Evolutionary conservation across 768 basidiomycete genomes (phyloP), one percentile per base, ranked within the genome.

Genomic region (Auricularia auricula-judae): DNA sequence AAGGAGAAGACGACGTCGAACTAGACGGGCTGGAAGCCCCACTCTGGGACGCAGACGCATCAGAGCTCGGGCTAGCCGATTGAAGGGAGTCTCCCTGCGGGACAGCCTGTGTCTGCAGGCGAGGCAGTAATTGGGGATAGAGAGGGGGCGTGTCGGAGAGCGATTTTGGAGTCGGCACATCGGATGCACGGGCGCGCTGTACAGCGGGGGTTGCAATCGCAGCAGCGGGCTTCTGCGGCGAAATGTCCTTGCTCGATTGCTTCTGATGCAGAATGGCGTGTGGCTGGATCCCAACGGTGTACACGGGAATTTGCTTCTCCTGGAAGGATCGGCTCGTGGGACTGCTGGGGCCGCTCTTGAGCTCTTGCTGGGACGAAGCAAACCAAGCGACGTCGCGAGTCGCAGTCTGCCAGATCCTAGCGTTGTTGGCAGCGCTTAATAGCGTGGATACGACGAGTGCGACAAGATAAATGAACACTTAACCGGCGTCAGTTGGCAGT

Each of bases 391-490:
- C 75, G 14, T 76, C 72, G 61, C 80, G 80, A 34, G 85, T 78
- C 65, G 75, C 74, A 51, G 77, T 75, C 33, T 76, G 71, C 85
- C 86, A 88, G 39, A 88, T 74, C 3, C 72, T 71, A 23, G 77
- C 72, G 67, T 84, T 81, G 12, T 79, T 75, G 62, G 73, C 74
- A 56, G 77, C 70, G 66, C 78, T 86, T 2, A 78, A 74, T 56
- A 82, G 67, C 56, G 79, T 75, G 10, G 78, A 73, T n/a, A 79
- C 70, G 23, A 81, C 70, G 63, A 88, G 72, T 12, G 78, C 69
- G n/a, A 77, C 69, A 62, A 86, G 75, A 71, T 89, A 89, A n/a
- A 75, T 65, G 58, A 88, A 70, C 62, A 88, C 87, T 89, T 65
- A 18, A 51, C 21, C 47, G 47, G 14, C 5, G 47, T 51, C 47